Evolutionary conservation across 192 early-diverging fungal species (phyloP), one percentile per base, ranked within the genome.

Genomic region (Dissophora globulifera): DNA sequence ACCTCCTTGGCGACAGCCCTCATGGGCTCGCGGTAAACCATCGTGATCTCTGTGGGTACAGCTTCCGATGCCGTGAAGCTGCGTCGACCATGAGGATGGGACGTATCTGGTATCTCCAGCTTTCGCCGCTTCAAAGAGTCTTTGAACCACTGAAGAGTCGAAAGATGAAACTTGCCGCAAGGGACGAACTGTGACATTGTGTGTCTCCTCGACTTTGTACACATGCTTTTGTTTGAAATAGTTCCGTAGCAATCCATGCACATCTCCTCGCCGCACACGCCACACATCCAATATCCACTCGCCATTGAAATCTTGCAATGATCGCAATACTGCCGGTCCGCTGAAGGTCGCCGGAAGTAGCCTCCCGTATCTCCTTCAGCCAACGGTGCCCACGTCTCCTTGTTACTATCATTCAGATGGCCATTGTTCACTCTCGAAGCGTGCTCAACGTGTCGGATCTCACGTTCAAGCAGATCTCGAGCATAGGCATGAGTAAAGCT

Each of bases 191-290:
- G 64, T 17, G 49, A 10, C 11, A 27, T 17, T 6, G 12, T 9
- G 8, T 67, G 64, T 26, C 1, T 20, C n/a, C 32, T 7, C 1
- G 33, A n/a, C 22, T 54, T 30, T 22, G 54, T 49, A 22, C 64
- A 67, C 1, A 33, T 1, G 15, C 42, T n/a, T 40, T 10, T 49
- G 16, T 41, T 47, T 32, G 8, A 30, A 0, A 33, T 15, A 0
- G 40, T 26, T 9, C 41, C 46, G 46, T 29, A 50, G 25, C 64
- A 67, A 13, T 50, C 35, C 10, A 43, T 30, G 26, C 64, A 67
- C 1, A 67, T 0, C 3, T 58, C 64, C 9, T 50, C 13, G n/a
- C 46, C 64, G 31, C 64, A 67, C 29, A 26, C 27, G 32, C 54
- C 32, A 27, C 64, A 67, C 31, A 67, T 50, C 42, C 41, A 58